Percentiles rank a stretch among this genome's conserved stretches.
These are phyloP conservation scores for Daldinia childiae DNA, from an alignment of 495 filamentous ascomycete species.

Conservation along the genomic window DNA sequence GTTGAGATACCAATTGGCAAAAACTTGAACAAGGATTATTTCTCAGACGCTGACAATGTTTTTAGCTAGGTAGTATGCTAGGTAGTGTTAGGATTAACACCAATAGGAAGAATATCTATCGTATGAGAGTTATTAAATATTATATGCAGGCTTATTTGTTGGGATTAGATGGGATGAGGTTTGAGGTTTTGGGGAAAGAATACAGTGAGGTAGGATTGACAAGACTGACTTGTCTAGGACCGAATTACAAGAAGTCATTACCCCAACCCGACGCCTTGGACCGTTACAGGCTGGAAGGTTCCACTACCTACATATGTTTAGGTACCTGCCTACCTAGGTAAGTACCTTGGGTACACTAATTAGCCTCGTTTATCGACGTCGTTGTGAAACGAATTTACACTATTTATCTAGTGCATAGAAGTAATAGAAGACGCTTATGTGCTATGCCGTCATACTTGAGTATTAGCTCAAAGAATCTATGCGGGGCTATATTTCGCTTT, in stretches of 20 bases:
- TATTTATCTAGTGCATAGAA: no score
- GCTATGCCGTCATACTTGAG: conserved; percentile 34
- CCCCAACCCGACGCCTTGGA: conserved; percentile 26
- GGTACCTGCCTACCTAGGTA: not conserved
- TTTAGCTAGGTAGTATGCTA: no score
- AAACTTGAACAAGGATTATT: not conserved
- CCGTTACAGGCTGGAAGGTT: conserved; percentile 14
- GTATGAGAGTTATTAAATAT: not conserved
- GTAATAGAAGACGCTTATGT: conserved; percentile 17
- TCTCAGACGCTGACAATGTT: not conserved
- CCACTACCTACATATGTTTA: no score
- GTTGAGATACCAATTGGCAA: not conserved
- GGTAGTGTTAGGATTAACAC: not conserved
- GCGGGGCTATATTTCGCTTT: conserved; percentile 12
- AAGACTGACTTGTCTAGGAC: not conserved
- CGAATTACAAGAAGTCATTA: not conserved
- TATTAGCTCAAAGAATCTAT: conserved; percentile 3
- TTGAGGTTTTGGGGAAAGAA: conserved; percentile 7
- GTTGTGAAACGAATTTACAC: no score
- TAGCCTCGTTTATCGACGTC: no score
- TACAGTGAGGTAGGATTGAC: not conserved
- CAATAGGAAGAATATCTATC: not conserved
- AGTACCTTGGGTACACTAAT: no score
- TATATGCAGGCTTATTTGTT: conserved; percentile 22
- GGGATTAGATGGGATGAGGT: conserved; percentile 12